Percentiles rank a stretch among this genome's conserved stretches.
Conservation (phyloP, 2,329 filamentous ascomycete genomes). For the Cladophialophora carrionii region DNA sequence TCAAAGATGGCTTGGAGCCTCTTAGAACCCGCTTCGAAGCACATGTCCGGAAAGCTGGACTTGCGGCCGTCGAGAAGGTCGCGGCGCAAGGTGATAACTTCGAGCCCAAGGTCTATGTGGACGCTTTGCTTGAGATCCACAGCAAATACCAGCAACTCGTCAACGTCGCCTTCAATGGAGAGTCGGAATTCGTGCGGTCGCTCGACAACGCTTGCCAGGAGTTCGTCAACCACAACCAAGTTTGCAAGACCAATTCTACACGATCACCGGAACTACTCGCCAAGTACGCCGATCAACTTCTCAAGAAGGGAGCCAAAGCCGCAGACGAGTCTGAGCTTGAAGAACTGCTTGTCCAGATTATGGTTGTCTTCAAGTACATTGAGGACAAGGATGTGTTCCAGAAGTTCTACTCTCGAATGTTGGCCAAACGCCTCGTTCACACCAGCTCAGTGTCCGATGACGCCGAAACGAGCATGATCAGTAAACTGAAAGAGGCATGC, state of each 20-base stretch:
- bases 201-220: constrained; percentile 96
- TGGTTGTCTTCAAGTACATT: constrained; percentile 99
- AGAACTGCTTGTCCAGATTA: constrained; percentile 84
- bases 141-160: constrained; percentile 90
- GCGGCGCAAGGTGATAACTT: constrained; percentile 84
- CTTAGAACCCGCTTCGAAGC: constrained; percentile 84
- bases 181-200: constrained; percentile 94
- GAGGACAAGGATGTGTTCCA: constrained; percentile 99
- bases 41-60: constrained; percentile 87
- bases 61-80: constrained; percentile 87
- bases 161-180: constrained; percentile 88
- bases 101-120: constrained; percentile 95
- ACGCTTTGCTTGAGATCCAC: constrained; percentile 91
- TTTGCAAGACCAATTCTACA: constrained; percentile 90
- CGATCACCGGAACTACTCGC: constrained; percentile 93
- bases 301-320: constrained; percentile 90
- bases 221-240: constrained; percentile 96
- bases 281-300: constrained; percentile 89
- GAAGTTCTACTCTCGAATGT: constrained; percentile 97
- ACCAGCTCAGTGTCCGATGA: constrained; percentile 95
- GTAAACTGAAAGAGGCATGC: constrained; percentile 96
- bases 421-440: constrained; percentile 91
- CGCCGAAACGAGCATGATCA: constrained; percentile 98
- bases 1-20: constrained; percentile 88
- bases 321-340: constrained; percentile 94